A percentile compares a stretch with the other conserved stretches of the same genome.
These are phyloP conservation scores for Pythium brachiatum DNA, from an alignment of 352 stramenopile genomes.

Conservation along the genomic window DNA sequence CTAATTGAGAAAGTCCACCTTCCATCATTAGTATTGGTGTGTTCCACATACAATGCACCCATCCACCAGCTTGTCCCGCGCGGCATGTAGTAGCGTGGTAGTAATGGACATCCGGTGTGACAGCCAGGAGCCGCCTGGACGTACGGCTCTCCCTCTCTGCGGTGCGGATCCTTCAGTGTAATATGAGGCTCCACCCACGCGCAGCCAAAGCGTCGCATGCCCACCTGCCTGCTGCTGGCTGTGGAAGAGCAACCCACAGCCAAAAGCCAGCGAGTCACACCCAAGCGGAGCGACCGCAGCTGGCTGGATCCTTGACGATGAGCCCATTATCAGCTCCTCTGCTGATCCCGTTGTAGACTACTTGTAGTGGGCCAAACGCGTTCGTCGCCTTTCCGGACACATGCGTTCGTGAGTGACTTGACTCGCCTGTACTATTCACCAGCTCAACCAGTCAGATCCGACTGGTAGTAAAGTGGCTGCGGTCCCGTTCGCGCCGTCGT, in stretches of 20 bases:
- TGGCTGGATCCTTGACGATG: not conserved
- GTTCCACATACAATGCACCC: not conserved
- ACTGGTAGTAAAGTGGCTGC: too few species aligned
- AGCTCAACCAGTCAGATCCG: not conserved
- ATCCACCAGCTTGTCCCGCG: not conserved
- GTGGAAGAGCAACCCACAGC: not conserved
- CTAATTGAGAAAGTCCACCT: not conserved
- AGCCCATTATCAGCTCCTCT: not conserved
- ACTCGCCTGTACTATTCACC: not conserved
- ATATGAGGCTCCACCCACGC: not conserved
- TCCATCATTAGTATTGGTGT: not conserved
- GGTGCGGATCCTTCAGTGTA: too few species aligned
- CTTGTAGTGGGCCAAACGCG: too few species aligned
- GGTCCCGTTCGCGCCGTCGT: too few species aligned
- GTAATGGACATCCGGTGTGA: not conserved
- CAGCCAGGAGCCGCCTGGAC: not conserved
- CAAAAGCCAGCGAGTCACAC: not conserved
- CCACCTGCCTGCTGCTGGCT: slow-evolving; percentile 3
- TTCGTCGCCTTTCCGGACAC: not conserved
- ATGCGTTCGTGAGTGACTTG: too few species aligned
- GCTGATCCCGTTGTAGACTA: not conserved
- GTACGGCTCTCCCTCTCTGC: slow-evolving; percentile 1
- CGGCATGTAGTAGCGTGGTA: not conserved
- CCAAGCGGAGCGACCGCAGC: not conserved
- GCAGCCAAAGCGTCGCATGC: not conserved